phyloP scores from a whole-genome alignment of 352 stramenopile species.

The Pythium oligandrum region DNA sequence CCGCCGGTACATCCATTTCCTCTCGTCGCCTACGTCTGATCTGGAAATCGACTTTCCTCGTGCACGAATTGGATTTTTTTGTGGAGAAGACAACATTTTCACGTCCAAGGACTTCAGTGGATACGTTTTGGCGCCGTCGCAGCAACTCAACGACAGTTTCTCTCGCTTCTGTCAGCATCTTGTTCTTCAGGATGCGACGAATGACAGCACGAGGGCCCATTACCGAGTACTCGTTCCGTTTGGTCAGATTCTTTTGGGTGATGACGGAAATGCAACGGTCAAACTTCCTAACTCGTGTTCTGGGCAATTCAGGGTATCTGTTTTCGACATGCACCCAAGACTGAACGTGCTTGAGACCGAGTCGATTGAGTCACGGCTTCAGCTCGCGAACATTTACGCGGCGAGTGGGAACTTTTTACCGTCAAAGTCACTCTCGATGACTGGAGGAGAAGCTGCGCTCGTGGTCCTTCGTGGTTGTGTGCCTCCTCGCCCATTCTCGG shows the following conservation, averaged over 20 bases:
- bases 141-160: slow-evolving; percentile 40
- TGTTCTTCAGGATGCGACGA: slow-evolving; percentile 13
- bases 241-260: slow-evolving; percentile 18
- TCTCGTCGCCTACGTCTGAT: slow-evolving; percentile 6
- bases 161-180: slow-evolving; percentile 36
- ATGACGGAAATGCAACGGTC: slow-evolving; percentile 20
- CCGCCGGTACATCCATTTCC: slow-evolving; percentile 24
- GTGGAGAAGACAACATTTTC: slow-evolving; percentile 14
- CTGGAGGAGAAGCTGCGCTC: slow-evolving; percentile 35
- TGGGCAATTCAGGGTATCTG: not conserved
- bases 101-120: slow-evolving; percentile 31
- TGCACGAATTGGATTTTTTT: slow-evolving; percentile 34
- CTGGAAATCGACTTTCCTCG: slow-evolving; percentile 43
- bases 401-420: slow-evolving; percentile 23
- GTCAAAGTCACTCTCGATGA: slow-evolving; percentile 34
- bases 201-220: slow-evolving; percentile 13
- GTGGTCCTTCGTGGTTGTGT: slow-evolving; percentile 34
- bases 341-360: not conserved
- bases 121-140: slow-evolving; percentile 25
- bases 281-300: slow-evolving; percentile 1
- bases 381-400: slow-evolving; percentile 35
- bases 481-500: slow-evolving; percentile 26
- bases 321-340: too few species aligned
- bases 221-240: slow-evolving; percentile 30
- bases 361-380: slow-evolving; percentile 27